Conservation (phyloP, 2,329 filamentous ascomycete species). For the Penicillium sp. region DNA sequence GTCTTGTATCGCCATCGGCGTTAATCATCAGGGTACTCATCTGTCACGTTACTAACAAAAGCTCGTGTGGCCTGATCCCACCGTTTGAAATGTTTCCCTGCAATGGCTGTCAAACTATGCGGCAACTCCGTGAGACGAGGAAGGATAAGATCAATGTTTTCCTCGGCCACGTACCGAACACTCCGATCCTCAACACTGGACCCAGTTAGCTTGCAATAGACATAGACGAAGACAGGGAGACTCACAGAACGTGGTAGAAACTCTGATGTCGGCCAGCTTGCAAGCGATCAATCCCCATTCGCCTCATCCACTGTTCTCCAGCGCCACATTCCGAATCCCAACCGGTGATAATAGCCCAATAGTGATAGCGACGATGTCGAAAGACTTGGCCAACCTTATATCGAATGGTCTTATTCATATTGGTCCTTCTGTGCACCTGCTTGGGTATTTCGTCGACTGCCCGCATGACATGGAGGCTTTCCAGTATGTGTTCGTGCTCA, state of each 20-base stretch:
- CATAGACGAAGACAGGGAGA: constrained; percentile 1
- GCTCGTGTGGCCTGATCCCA: constrained; percentile 66
- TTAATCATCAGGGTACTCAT: constrained; percentile 84
- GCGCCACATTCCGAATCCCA: constrained; percentile 68
- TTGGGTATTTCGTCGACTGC: constrained; percentile 57
- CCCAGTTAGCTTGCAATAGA: constrained; percentile 11
- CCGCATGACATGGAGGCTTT: constrained; percentile 56
- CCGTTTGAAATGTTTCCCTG: constrained; percentile 83
- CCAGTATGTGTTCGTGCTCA: constrained; percentile 54
- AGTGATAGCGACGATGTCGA: constrained; percentile 74
- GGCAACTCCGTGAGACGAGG: constrained; percentile 53
- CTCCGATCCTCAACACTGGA: constrained; percentile 64
- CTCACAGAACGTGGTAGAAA: constrained; percentile 87
- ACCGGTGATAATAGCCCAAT: constrained; percentile 79
- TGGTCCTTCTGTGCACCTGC: constrained; percentile 39
- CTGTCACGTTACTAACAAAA: constrained; percentile 80
- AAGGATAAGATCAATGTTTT: constrained; percentile 69
- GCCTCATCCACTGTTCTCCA: constrained; percentile 61
- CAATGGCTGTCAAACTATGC: constrained; percentile 58
- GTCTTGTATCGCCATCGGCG: not conserved
- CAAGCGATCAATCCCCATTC: constrained; percentile 61
- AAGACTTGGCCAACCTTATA: constrained; percentile 82
- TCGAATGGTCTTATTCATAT: constrained; percentile 49
- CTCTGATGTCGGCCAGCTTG: constrained; percentile 63
- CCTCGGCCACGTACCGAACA: constrained; percentile 73